Evolutionary conservation across 140 eudicot species (phyloP).

Genomic region (Anethum foeniculum): DNA sequence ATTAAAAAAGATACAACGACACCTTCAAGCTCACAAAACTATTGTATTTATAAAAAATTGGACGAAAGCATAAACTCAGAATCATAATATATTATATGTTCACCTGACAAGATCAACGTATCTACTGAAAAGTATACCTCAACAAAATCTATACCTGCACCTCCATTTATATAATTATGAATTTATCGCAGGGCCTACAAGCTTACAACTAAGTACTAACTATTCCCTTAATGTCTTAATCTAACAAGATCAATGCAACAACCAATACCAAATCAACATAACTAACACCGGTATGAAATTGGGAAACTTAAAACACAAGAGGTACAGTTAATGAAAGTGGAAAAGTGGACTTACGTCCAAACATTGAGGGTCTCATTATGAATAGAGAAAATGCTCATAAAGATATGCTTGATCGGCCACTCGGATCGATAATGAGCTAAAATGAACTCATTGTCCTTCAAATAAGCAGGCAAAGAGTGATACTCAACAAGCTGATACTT

Average conservation of each 20-base stretch:
- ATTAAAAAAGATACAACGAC: not conserved
- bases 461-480: constrained; percentile 72
- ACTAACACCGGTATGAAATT: not conserved
- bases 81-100: not conserved
- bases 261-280: not conserved
- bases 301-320: not conserved
- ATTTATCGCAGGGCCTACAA: not conserved
- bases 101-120: no score
- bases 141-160: not conserved
- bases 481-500: constrained; percentile 93
- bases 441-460: constrained; percentile 92
- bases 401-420: constrained; percentile 72
- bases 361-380: constrained; percentile 95
- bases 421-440: constrained; percentile 61
- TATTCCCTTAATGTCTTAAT: not conserved
- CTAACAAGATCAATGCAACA: not conserved
- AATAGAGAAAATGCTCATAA: constrained; percentile 69
- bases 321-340: not conserved
- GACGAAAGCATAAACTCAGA: not conserved
- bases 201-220: not conserved
- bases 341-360: constrained; percentile 73
- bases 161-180: not conserved
- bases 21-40: not conserved
- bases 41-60: not conserved
- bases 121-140: not conserved